A percentile compares a stretch with the other conserved stretches of the same genome.
Evolutionary conservation across 345 rosid genomes (phyloP).

Genomic region (Fremontodendron californicum): DNA sequence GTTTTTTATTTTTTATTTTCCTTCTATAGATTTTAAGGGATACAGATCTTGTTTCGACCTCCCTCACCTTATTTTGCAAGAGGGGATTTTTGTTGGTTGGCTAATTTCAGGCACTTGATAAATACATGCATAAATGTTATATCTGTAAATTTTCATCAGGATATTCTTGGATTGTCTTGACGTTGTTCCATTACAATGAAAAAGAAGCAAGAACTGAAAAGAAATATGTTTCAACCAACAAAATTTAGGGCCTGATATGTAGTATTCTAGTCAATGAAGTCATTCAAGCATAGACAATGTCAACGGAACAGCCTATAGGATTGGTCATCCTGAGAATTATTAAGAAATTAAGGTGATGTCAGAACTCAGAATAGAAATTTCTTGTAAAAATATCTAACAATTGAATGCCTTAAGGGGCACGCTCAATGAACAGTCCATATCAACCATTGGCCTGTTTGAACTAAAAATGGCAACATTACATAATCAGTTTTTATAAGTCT

Average conservation of each 20-base stretch:
- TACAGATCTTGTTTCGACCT: too few relatives aligned
- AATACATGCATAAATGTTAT: background rate
- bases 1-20: too few relatives aligned
- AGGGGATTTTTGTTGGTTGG: too few relatives aligned
- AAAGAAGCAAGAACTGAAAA: too few relatives aligned
- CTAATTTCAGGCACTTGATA: too few relatives aligned
- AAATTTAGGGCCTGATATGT: too few relatives aligned
- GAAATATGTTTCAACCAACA: background rate
- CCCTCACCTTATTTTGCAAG: too few relatives aligned
- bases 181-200: too few relatives aligned
- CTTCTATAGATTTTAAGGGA: too few relatives aligned
- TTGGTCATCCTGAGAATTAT: background rate
- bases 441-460: background rate
- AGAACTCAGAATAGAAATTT: background rate
- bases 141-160: background rate
- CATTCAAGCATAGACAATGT: background rate
- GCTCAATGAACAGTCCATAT: background rate
- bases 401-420: too few relatives aligned
- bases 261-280: background rate
- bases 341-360: background rate
- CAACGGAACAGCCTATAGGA: background rate
- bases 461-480: too few relatives aligned
- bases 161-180: background rate
- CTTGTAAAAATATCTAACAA: background rate
- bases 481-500: too few relatives aligned